Evolutionary conservation across 495 filamentous ascomycete genomes (phyloP).

Genomic region (Penicillium diatomitis): DNA sequence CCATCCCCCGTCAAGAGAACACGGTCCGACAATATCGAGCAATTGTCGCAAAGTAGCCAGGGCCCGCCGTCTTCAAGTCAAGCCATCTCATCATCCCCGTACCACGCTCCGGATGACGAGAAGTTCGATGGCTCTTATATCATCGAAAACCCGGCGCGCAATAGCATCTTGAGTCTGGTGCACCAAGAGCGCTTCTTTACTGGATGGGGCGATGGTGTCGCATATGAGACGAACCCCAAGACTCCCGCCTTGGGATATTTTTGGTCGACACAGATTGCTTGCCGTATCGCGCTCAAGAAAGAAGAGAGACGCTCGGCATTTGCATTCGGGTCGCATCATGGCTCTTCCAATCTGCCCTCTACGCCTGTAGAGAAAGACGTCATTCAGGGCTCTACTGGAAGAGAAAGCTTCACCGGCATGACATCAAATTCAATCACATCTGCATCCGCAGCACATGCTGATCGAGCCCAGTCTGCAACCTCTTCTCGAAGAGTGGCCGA

Average conservation of each 20-base stretch:
- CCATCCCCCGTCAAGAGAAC: constrained; percentile 15
- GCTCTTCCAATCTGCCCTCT: constrained; percentile 1
- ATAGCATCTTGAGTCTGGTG: constrained; percentile 56
- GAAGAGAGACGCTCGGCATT: constrained; percentile 15
- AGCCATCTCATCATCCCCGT: constrained; percentile 19
- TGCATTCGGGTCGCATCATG: not conserved
- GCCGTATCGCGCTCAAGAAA: constrained; percentile 71
- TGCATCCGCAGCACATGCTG: too few relatives aligned
- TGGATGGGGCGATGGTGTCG: constrained; percentile 67
- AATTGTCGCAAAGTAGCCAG: constrained; percentile 7
- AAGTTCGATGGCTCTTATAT: constrained; percentile 33
- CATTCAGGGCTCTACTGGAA: not conserved
- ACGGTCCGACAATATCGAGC: constrained; percentile 8
- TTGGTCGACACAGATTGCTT: constrained; percentile 82
- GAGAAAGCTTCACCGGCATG: not conserved
- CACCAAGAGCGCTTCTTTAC: constrained; percentile 92
- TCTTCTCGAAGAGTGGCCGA: not conserved
- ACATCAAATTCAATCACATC: too few relatives aligned
- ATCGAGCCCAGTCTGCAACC: not conserved
- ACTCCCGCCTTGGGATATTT: constrained; percentile 79
- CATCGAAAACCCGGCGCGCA: constrained; percentile 28
- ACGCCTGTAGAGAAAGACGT: constrained; percentile 7
- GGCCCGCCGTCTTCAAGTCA: constrained; percentile 20
- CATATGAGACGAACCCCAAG: constrained; percentile 43
- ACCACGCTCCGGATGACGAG: constrained; percentile 27